Evolutionary conservation across 805 yeast species (phyloP).

Genomic region (Schwanniomyces pseudopolymorphus): DNA sequence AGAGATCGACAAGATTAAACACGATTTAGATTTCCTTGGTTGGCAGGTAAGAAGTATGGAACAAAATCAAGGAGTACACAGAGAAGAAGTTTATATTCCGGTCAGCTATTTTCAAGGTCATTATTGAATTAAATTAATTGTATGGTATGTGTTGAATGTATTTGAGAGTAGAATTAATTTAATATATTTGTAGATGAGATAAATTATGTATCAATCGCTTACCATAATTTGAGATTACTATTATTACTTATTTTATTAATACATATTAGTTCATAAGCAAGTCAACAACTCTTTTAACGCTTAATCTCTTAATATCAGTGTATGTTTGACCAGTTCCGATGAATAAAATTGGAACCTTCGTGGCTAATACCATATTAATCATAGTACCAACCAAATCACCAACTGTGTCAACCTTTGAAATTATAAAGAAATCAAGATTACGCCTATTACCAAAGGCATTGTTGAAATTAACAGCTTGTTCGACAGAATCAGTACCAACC

Average conservation of each 20-base stretch:
- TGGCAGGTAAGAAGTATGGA: constrained; percentile 34
- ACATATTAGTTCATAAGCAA: constrained; percentile 62
- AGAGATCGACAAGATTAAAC: constrained; percentile 30
- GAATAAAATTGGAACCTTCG: constrained; percentile 91
- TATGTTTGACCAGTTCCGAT: constrained; percentile 98
- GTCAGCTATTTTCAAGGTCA: constrained; percentile 21
- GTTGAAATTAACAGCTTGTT: constrained; percentile 91
- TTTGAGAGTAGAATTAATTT: too few relatives aligned
- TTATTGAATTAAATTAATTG: constrained; percentile 1
- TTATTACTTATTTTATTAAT: not conserved
- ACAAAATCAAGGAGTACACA: constrained; percentile 26
- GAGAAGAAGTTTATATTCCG: constrained; percentile 29
- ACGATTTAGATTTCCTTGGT: constrained; percentile 32
- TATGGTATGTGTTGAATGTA: too few relatives aligned
- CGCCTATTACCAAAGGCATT: constrained; percentile 86
- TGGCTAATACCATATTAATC: constrained; percentile 96
- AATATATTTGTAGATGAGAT: too few relatives aligned
- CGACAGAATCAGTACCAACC: constrained; percentile 96
- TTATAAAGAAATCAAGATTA: constrained; percentile 82
- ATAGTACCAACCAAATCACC: constrained; percentile 95
- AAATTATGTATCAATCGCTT: too few relatives aligned
- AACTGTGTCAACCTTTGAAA: constrained; percentile 95
- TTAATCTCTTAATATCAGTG: constrained; percentile 85
- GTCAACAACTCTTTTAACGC: constrained; percentile 90
- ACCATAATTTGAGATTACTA: too few relatives aligned